Conservation (phyloP, 306 rosid genomes). For the Lablab purpureus region DNA sequence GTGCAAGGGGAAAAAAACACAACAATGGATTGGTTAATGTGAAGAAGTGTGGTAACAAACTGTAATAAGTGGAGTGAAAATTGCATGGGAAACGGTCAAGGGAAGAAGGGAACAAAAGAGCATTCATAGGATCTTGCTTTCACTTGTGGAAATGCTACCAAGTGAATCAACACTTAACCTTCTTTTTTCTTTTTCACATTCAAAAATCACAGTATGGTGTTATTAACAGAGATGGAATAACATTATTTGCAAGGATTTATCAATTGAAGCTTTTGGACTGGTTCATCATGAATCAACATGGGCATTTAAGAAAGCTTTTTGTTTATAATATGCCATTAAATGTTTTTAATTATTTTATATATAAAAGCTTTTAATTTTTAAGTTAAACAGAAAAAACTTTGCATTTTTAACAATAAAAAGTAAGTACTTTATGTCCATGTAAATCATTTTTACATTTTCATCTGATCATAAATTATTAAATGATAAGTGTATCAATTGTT, state of each 20-base stretch:
- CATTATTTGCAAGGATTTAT: neutral
- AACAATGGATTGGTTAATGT: neutral
- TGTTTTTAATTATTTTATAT: neutral
- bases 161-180: no score
- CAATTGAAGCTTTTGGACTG: neutral
- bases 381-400: no score
- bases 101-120: neutral
- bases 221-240: neutral
- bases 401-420: no score
- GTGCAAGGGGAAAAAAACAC: neutral
- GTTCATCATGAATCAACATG: neutral
- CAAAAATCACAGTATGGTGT: neutral
- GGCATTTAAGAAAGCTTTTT: no score
- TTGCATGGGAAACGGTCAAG: slow-evolving; percentile 42
- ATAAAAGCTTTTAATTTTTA: no score
- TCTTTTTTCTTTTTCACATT: neutral
- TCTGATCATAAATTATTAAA: no score
- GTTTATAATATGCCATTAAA: neutral
- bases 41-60: neutral
- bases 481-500: no score
- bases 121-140: slow-evolving; percentile 22
- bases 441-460: no score
- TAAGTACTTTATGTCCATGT: no score
- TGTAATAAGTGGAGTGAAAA: neutral
- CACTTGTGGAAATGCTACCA: neutral